phyloP scores from a whole-genome alignment of 345 rosid genomes.

The Syzygium jambos region DNA sequence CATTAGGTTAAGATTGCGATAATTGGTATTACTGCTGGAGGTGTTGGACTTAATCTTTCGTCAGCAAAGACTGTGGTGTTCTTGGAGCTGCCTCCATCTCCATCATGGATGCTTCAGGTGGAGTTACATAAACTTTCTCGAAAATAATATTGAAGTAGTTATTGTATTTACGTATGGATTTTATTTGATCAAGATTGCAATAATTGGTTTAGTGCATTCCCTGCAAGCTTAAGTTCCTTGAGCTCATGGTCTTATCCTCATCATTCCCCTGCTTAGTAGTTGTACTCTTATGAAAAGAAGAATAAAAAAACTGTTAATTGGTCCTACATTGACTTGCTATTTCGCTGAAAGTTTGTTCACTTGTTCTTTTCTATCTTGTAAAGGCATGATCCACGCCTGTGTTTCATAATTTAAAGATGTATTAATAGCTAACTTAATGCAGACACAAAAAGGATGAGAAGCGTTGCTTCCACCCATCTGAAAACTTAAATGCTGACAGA shows the following conservation, averaged over 20 bases:
- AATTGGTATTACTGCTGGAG: constrained; percentile 88
- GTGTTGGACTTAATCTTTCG: constrained; percentile 93
- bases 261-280: background rate
- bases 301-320: background rate
- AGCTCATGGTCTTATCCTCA: background rate
- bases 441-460: background rate
- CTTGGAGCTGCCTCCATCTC: constrained; percentile 82
- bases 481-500: background rate
- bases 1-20: constrained; percentile 69
- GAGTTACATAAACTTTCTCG: background rate
- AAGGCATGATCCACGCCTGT: background rate
- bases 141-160: background rate
- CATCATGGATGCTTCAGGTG: constrained; percentile 95
- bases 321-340: background rate
- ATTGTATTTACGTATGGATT: background rate
- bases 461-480: background rate
- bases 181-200: background rate
- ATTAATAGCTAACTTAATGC: background rate
- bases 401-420: background rate
- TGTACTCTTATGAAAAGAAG: background rate
- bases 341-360: background rate
- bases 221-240: background rate
- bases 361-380: background rate
- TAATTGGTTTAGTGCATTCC: background rate
- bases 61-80: constrained; percentile 85